phyloP scores from a whole-genome alignment of 495 filamentous ascomycete species.

The Aspergillus wentii region DNA sequence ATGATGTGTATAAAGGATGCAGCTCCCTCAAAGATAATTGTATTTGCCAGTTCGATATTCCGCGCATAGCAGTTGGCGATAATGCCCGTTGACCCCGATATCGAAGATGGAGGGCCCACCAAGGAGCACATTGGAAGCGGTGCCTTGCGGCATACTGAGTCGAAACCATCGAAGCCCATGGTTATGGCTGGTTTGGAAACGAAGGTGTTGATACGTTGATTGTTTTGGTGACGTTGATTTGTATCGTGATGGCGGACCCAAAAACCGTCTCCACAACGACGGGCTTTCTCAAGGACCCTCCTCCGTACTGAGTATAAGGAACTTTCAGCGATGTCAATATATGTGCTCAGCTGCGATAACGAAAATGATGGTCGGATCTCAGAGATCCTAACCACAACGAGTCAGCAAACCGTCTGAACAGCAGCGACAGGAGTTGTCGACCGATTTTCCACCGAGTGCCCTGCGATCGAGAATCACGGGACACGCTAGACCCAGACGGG shows the following conservation, averaged over 20 bases:
- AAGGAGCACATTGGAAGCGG: constrained; percentile 83
- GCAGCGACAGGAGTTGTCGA: too few species aligned
- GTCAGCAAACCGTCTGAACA: too few species aligned
- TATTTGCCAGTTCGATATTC: constrained; percentile 94
- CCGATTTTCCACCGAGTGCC: too few species aligned
- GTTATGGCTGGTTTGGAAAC: constrained; percentile 9
- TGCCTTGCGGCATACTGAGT: constrained; percentile 77
- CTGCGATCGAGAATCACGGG: constrained; percentile 1
- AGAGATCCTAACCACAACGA: too few species aligned
- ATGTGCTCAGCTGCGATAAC: too few species aligned
- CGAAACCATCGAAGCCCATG: constrained; percentile 92
- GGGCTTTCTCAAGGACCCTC: too few species aligned
- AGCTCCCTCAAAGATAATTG: constrained; percentile 94
- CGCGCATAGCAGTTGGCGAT: constrained; percentile 90
- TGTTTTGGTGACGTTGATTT: too few species aligned
- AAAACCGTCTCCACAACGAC: constrained; percentile 18
- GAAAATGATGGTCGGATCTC: too few species aligned
- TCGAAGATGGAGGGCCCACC: constrained; percentile 61
- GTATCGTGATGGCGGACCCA: too few species aligned
- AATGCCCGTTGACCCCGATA: constrained; percentile 69
- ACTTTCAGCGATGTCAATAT: constrained; percentile 6
- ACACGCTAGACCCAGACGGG: neutral
- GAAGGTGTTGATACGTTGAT: neutral
- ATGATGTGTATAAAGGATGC: constrained; percentile 89
- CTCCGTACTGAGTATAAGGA: too few species aligned